These are phyloP conservation scores for Kwoniella bestiolae DNA, from an alignment of 768 basidiomycete genomes.

Conservation along the genomic window DNA sequence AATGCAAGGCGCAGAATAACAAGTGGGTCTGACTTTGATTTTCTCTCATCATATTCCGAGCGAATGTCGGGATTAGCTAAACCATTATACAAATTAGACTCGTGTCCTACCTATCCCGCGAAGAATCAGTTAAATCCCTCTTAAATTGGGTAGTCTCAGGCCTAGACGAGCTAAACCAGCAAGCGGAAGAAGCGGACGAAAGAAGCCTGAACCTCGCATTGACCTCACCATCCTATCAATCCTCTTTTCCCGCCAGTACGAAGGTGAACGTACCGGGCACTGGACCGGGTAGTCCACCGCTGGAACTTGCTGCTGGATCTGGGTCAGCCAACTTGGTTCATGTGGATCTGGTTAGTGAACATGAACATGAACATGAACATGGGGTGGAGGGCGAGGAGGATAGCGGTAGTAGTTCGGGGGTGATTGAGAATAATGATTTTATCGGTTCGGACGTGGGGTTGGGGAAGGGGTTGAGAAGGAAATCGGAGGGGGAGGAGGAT, in stretches of 20 bases:
- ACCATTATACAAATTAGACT: too few relatives aligned
- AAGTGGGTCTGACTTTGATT: slow-evolving; percentile 38
- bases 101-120: slow-evolving; percentile 42
- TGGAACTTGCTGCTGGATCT: slow-evolving; percentile 32
- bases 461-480: slow-evolving; percentile 31
- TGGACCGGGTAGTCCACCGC: slow-evolving; percentile 35
- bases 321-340: too few relatives aligned
- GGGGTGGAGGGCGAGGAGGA: slow-evolving; percentile 10
- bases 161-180: slow-evolving; percentile 51
- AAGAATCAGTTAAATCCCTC: slow-evolving; percentile 45
- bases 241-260: background rate
- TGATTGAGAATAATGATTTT: slow-evolving; percentile 13
- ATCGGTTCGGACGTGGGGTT: slow-evolving; percentile 20
- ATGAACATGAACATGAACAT: slow-evolving; percentile 9
- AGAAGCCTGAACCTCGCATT: slow-evolving; percentile 24
- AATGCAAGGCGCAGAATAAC: slow-evolving; percentile 93
- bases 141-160: slow-evolving; percentile 55
- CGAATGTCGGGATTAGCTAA: too few relatives aligned
- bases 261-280: slow-evolving; percentile 23
- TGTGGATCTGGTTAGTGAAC: background rate
- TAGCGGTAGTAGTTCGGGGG: background rate
- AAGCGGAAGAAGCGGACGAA: slow-evolving; percentile 40
- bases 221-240: slow-evolving; percentile 23
- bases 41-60: background rate
- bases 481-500: slow-evolving; percentile 30